A percentile compares a stretch with the other conserved stretches of the same genome.
Evolutionary conservation across 108 stramenopile genomes (phyloP).

Genomic region (Cyclotella distinguenda): DNA sequence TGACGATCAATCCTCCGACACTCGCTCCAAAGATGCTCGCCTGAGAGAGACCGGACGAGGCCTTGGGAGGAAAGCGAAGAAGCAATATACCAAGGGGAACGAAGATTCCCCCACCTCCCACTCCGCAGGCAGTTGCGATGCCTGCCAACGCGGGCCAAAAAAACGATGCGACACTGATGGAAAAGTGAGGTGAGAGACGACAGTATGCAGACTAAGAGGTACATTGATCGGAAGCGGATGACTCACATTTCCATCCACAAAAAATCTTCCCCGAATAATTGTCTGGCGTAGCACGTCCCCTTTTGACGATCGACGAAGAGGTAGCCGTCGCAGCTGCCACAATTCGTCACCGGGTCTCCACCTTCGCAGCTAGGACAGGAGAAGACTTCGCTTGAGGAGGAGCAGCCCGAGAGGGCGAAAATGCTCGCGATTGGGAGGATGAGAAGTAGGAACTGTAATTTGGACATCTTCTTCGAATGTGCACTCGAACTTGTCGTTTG

Average conservation of each 20-base stretch:
- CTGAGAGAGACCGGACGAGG: conserved; percentile 58
- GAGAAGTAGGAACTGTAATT: too few species aligned
- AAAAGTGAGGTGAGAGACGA: not conserved
- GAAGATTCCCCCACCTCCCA: conserved; percentile 75
- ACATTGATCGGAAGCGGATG: not conserved
- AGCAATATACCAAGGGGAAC: conserved; percentile 72
- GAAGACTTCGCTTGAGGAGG: conserved; percentile 16
- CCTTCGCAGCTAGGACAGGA: conserved; percentile 46
- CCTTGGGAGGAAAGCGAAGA: conserved; percentile 63
- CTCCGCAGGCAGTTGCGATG: conserved; percentile 66
- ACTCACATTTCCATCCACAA: conserved; percentile 61
- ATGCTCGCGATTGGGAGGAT: too few species aligned
- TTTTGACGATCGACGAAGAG: conserved; percentile 37
- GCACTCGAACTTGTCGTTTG: too few species aligned
- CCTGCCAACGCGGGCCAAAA: conserved; percentile 66
- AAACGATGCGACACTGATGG: conserved; percentile 45
- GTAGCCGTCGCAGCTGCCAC: conserved; percentile 40
- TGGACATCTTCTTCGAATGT: too few species aligned
- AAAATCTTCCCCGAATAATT: conserved; percentile 48
- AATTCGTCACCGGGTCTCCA: conserved; percentile 29
- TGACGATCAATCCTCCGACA: conserved; percentile 62
- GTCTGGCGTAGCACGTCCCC: conserved; percentile 55
- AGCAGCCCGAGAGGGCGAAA: too few species aligned
- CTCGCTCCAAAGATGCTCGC: conserved; percentile 68
- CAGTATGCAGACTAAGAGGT: not conserved